A percentile compares a stretch with the other conserved stretches of the same genome.
phyloP scores from a whole-genome alignment of 1,284 basidiomycete species.

The Tremellales sp. region DNA sequence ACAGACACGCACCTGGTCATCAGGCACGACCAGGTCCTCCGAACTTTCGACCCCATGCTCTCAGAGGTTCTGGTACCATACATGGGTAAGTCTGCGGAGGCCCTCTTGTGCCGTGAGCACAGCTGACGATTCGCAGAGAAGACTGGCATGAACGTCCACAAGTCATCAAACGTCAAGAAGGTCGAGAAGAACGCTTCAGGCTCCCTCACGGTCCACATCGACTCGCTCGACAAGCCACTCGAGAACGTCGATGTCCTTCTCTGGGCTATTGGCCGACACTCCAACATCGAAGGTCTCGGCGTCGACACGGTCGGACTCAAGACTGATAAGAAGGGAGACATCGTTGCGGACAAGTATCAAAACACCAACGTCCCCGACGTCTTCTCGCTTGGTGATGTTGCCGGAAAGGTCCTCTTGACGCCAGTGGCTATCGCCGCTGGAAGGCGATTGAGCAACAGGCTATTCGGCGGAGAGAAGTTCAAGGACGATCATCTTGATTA shows the following conservation, averaged over 20 bases:
- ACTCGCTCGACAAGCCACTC: slow-evolving; percentile 63
- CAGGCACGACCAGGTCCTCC: slow-evolving; percentile 80
- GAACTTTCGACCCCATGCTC: slow-evolving; percentile 86
- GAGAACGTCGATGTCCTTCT: slow-evolving; percentile 77
- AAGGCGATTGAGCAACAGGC: slow-evolving; percentile 76
- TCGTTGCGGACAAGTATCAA: slow-evolving; percentile 90
- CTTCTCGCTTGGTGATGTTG: slow-evolving; percentile 85
- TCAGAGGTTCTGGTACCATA: slow-evolving; percentile 85
- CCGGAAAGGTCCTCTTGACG: slow-evolving; percentile 86
- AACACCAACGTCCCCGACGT: slow-evolving; percentile 69
- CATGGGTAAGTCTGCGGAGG: slow-evolving; percentile 57
- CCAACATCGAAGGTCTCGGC: slow-evolving; percentile 74
- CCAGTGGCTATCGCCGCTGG: slow-evolving; percentile 99
- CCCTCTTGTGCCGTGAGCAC: background rate
- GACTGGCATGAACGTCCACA: slow-evolving; percentile 83
- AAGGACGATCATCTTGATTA: slow-evolving; percentile 86
- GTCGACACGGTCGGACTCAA: slow-evolving; percentile 74
- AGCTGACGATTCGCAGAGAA: slow-evolving; percentile 54
- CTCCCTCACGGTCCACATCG: slow-evolving; percentile 64
- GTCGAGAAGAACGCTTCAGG: slow-evolving; percentile 66
- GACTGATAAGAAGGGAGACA: slow-evolving; percentile 70
- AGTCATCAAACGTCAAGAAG: slow-evolving; percentile 66
- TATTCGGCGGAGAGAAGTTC: slow-evolving; percentile 81
- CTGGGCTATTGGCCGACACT: slow-evolving; percentile 90
- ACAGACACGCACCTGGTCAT: slow-evolving; percentile 89